Evolutionary conservation across 331 rosid genomes (phyloP).

Genomic region (Quercus phellos): DNA sequence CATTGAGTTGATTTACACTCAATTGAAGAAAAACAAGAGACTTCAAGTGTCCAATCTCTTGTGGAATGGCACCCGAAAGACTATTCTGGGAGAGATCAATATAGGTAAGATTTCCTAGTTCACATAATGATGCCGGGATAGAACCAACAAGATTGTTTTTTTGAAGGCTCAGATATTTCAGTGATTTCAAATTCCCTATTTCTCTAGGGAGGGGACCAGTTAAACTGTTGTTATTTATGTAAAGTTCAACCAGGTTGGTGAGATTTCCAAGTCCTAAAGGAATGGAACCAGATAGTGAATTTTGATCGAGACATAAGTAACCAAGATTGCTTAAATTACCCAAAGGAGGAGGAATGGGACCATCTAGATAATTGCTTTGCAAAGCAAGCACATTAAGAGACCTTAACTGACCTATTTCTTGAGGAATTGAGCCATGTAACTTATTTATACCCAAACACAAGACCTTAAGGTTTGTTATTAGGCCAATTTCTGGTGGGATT

Average conservation of each 20-base stretch:
- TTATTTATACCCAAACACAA: conserved; percentile 3
- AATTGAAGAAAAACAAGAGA: background rate
- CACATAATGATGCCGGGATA: conserved; percentile 8
- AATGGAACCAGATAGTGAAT: conserved; percentile 7
- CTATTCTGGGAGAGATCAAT: conserved; percentile 16
- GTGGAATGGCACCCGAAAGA: conserved; percentile 21
- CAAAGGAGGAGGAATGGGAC: conserved; percentile 13
- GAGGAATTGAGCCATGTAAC: conserved; percentile 18
- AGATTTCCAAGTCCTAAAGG: conserved; percentile 4
- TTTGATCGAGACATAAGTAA: background rate
- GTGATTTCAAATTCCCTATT: conserved; percentile 6
- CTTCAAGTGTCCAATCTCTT: conserved; percentile 8
- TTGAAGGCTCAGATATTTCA: background rate
- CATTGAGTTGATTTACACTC: background rate
- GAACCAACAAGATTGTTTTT: background rate
- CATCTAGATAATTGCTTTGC: background rate
- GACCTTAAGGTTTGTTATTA: background rate
- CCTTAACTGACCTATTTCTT: background rate
- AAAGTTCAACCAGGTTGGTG: conserved; percentile 19
- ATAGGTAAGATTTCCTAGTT: conserved; percentile 8
- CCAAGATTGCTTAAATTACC: background rate
- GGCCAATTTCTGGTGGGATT: conserved; percentile 18
- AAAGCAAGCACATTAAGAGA: background rate
- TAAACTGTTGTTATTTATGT: conserved; percentile 13
- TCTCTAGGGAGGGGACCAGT: background rate